Evolutionary conservation across 352 stramenopile species (phyloP), one percentile per base, ranked within the genome.

Genomic region (Globisporangium middletonii): DNA sequence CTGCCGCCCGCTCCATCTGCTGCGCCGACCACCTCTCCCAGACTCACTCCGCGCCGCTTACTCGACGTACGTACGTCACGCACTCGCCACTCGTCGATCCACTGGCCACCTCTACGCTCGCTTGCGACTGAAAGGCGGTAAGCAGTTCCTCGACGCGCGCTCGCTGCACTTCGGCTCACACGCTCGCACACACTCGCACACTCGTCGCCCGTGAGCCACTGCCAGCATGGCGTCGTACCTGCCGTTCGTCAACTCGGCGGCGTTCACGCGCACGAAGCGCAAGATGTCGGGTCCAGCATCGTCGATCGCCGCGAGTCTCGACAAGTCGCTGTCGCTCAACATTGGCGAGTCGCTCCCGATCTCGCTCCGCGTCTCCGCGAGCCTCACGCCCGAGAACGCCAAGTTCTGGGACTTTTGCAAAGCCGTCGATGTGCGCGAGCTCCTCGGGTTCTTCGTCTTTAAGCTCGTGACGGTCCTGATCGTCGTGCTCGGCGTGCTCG

Each of bases 211-310:
- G 11, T 13, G 33, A 38, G 33, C 33, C 33, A 1, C 18, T 27
- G 43, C 43, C 7, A 26, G 16, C 18, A 68, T 68, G 62, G 28
- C 62, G 51, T 68, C 62, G 50, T 68, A 62, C 43, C 49, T 67
- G 41, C 56, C 60, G 35, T 68, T 66, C 33, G 44, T 55, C 8
- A 54, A 55, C 37, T 57, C 50, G 27, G 16, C 46, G 18, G 15
- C 59, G 33, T 70, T 70, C 55, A 54, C 71, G 64, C 52, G 75
- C 53, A 44, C 64, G 63, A 86, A 86, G 63, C 75, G 75, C 53
- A 86, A 86, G 69, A 77, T 86, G 71, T 86, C 75, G 43, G 71
- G 75, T 6, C 73, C 71, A 12, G 65, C 64, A 15, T 60, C 67
- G 28, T 71, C 65, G 16, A 74, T 71, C 63, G 65, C 57, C 9